Conservation (phyloP, 108 stramenopile genomes). For the Cyclotella choctawhatcheeana region DNA sequence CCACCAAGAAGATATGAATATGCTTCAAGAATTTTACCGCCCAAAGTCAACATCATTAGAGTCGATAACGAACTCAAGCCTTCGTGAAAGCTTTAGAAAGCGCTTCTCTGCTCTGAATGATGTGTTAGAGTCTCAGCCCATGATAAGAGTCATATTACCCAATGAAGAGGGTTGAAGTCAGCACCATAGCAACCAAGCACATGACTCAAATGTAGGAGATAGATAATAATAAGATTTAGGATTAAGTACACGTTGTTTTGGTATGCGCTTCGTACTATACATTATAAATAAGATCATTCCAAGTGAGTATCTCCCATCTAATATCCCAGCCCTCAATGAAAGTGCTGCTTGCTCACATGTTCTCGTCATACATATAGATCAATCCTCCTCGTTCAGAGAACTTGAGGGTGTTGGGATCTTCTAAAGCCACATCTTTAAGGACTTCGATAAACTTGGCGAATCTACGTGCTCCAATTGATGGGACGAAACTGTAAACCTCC, state of each 20-base stretch:
- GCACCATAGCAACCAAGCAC: too few relatives aligned
- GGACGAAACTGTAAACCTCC: conserved; percentile 73
- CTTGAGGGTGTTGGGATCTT: conserved; percentile 57
- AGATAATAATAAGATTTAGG: too few relatives aligned
- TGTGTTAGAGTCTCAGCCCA: neutral
- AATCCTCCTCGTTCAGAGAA: conserved; percentile 48
- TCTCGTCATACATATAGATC: conserved; percentile 37
- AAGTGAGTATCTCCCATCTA: too few relatives aligned
- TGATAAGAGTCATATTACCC: neutral
- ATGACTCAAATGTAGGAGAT: too few relatives aligned
- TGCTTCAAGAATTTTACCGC: neutral
- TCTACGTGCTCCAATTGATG: conserved; percentile 68
- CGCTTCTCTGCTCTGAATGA: too few relatives aligned
- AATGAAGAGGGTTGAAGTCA: too few relatives aligned
- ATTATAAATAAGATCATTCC: too few relatives aligned
- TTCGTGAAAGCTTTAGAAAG: too few relatives aligned
- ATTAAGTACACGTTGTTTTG: too few relatives aligned
- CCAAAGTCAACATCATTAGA: neutral
- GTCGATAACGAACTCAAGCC: neutral
- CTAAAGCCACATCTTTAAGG: conserved; percentile 54
- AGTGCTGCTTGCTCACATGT: neutral
- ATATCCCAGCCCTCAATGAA: too few relatives aligned
- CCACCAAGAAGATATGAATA: neutral
- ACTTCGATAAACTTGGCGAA: conserved; percentile 78
- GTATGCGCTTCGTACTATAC: neutral